phyloP scores from a whole-genome alignment of 2,329 filamentous ascomycete genomes.

The Fusarium sp. region DNA sequence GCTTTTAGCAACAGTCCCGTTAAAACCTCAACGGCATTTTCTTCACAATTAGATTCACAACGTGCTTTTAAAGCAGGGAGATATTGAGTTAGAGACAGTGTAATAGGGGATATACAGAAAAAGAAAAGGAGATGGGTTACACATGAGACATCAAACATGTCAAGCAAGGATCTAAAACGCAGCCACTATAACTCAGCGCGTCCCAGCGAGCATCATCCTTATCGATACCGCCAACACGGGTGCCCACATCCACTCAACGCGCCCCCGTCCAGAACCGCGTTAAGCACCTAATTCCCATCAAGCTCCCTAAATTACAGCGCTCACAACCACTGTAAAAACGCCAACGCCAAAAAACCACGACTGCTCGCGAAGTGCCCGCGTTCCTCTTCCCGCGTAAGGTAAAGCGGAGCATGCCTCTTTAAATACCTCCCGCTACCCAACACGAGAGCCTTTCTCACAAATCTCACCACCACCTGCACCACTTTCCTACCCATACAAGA shows the following conservation, averaged over 20 bases:
- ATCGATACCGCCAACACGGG: slow-evolving; percentile 16
- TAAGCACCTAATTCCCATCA: slow-evolving; percentile 17
- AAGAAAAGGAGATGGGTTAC: not conserved
- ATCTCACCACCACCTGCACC: slow-evolving; percentile 1
- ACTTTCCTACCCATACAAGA: slow-evolving; percentile 1
- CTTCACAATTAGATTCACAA: not conserved
- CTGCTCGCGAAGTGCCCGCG: slow-evolving; percentile 8
- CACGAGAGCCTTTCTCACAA: slow-evolving; percentile 24
- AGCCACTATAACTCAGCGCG: slow-evolving; percentile 30
- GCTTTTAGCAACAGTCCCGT: slow-evolving; percentile 4
- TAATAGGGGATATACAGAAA: not conserved
- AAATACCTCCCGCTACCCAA: slow-evolving; percentile 37
- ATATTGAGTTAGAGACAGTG: not conserved
- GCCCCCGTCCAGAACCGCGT: slow-evolving; percentile 14
- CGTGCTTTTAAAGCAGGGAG: not conserved
- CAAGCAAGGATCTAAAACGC: slow-evolving; percentile 28
- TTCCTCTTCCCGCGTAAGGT: slow-evolving; percentile 29
- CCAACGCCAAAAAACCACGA: slow-evolving; percentile 32
- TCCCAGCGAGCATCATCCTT: slow-evolving; percentile 27
- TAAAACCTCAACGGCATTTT: not conserved
- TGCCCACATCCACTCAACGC: slow-evolving; percentile 27
- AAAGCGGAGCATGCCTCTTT: slow-evolving; percentile 29
- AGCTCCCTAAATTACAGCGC: not conserved
- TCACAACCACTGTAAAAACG: slow-evolving; percentile 13
- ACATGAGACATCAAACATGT: slow-evolving; percentile 8